Percentiles rank a stretch among this genome's conserved stretches.
Conservation (phyloP, 257 asterid genomes). For the Scutellaria minor region DNA sequence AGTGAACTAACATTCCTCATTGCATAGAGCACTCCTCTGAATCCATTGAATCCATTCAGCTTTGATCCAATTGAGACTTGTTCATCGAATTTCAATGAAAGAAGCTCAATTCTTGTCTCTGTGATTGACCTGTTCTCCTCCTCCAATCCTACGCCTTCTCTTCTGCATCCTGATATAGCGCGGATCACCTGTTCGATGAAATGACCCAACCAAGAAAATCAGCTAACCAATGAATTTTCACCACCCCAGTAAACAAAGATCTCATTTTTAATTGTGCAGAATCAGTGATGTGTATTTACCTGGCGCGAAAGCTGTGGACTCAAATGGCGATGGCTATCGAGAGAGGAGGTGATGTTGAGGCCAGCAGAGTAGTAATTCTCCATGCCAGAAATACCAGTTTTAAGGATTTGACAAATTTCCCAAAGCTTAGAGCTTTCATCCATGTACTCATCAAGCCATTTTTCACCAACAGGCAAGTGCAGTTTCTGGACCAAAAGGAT, state of each 20-base stretch:
- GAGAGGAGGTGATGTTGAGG: slow-evolving; percentile 60
- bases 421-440: slow-evolving; percentile 93
- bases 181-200: slow-evolving; percentile 57
- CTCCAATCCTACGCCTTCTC: slow-evolving; percentile 79
- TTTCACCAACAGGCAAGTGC: slow-evolving; percentile 84
- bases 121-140: slow-evolving; percentile 78
- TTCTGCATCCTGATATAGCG: slow-evolving; percentile 71
- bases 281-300: slow-evolving; percentile 41
- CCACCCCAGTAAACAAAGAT: too few relatives aligned
- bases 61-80: slow-evolving; percentile 62
- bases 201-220: slow-evolving; percentile 15
- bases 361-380: slow-evolving; percentile 79
- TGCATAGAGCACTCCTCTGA: slow-evolving; percentile 87
- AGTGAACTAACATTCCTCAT: slow-evolving; percentile 86
- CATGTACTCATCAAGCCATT: slow-evolving; percentile 97
- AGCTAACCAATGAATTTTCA: not conserved
- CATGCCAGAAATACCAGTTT: slow-evolving; percentile 73
- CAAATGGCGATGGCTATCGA: slow-evolving; percentile 63
- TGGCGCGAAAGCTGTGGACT: slow-evolving; percentile 78
- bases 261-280: not conserved
- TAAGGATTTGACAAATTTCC: slow-evolving; percentile 86
- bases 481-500: slow-evolving; percentile 80
- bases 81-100: slow-evolving; percentile 65
- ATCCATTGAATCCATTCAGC: slow-evolving; percentile 84
- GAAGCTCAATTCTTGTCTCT: slow-evolving; percentile 83